These are phyloP conservation scores for Backusella parvicylindrica DNA, from an alignment of 192 early-diverging fungal genomes.

Conservation along the genomic window DNA sequence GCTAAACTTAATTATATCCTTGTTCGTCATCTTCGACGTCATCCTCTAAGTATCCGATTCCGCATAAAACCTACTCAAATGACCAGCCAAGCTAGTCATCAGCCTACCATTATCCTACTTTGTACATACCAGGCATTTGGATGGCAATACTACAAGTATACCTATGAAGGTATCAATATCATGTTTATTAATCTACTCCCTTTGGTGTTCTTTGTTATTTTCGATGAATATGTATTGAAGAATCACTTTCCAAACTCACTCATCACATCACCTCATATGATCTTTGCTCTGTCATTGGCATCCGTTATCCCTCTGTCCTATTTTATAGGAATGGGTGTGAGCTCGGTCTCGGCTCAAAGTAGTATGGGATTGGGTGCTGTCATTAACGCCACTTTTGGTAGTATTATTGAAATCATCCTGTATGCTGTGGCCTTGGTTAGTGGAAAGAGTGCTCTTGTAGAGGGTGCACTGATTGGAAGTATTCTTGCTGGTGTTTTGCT, in stretches of 20 bases:
- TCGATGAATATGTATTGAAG: slow-evolving; percentile 75
- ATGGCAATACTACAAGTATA: slow-evolving; percentile 94
- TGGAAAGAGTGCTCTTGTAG: slow-evolving; percentile 84
- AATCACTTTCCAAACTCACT: slow-evolving; percentile 49
- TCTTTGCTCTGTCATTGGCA: slow-evolving; percentile 67
- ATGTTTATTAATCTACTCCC: slow-evolving; percentile 91
- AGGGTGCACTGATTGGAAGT: slow-evolving; percentile 90
- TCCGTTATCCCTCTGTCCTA: slow-evolving; percentile 91
- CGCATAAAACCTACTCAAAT: slow-evolving; percentile 45
- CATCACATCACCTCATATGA: slow-evolving; percentile 58
- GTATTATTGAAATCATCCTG: slow-evolving; percentile 93
- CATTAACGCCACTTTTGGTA: slow-evolving; percentile 97
- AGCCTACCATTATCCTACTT: slow-evolving; percentile 67
- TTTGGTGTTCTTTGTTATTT: slow-evolving; percentile 78
- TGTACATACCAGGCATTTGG: slow-evolving; percentile 89
- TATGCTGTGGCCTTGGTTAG: slow-evolving; percentile 86
- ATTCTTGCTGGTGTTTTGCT: slow-evolving; percentile 85
- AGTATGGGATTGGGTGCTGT: slow-evolving; percentile 90
- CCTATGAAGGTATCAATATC: slow-evolving; percentile 95
- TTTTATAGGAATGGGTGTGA: slow-evolving; percentile 96
- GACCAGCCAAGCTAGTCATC: slow-evolving; percentile 3
- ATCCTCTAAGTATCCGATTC: slow-evolving; percentile 76
- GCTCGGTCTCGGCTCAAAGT: slow-evolving; percentile 93
- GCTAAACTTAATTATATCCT: slow-evolving; percentile 85
- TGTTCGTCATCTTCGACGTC: slow-evolving; percentile 69